Evolutionary conservation across 331 rosid species (phyloP).

Genomic region (Acacia pycnantha): DNA sequence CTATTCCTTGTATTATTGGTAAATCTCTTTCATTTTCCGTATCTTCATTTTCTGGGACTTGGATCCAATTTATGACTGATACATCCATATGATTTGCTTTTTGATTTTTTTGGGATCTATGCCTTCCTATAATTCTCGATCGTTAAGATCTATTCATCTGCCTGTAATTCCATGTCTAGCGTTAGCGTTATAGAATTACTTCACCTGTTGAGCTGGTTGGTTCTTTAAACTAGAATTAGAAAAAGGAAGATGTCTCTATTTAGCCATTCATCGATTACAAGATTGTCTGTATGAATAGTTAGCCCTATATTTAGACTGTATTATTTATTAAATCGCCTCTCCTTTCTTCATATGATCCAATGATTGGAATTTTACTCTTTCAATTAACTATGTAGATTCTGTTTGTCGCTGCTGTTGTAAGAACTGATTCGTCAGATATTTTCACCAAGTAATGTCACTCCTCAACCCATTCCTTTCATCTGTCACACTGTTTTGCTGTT

Average conservation of each 20-base stretch:
- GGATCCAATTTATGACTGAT: neutral
- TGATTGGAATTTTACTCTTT: neutral
- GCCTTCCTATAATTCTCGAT: neutral
- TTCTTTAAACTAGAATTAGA: neutral
- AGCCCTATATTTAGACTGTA: neutral
- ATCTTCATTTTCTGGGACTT: neutral
- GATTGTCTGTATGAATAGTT: neutral
- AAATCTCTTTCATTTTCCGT: neutral
- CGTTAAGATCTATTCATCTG: slow-evolving; percentile 31
- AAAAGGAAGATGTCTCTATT: neutral
- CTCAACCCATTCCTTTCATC: neutral
- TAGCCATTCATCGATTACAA: neutral
- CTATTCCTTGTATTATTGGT: slow-evolving; percentile 47
- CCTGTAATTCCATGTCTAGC: neutral
- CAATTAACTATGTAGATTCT: slow-evolving; percentile 45
- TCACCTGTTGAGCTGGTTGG: neutral
- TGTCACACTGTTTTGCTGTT: neutral
- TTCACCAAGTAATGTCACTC: slow-evolving; percentile 44
- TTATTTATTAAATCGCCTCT: neutral
- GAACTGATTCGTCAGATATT: slow-evolving; percentile 36
- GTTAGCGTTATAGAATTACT: neutral
- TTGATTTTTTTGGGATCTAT: slow-evolving; percentile 21
- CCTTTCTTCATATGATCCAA: neutral
- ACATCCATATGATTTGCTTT: neutral
- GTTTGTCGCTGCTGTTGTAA: slow-evolving; percentile 23